Evolutionary conservation across 2,329 filamentous ascomycete species (phyloP).

Genomic region (Biscogniauxia marginata): DNA sequence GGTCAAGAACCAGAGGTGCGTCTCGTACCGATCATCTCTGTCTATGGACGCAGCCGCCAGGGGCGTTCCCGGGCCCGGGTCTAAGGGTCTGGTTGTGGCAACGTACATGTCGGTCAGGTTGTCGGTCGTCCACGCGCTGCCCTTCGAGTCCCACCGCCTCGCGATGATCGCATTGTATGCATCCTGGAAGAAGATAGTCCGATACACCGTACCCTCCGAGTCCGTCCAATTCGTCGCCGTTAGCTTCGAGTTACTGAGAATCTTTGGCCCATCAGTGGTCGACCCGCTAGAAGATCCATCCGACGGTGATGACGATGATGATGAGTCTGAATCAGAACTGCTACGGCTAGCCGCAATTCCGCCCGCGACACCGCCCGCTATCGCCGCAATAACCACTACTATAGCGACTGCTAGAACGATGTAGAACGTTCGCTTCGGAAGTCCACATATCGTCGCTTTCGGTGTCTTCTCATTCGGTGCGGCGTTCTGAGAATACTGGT

Average conservation of each 20-base stretch:
- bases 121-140: constrained; percentile 24
- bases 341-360: not conserved
- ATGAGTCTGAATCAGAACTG: not conserved
- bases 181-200: constrained; percentile 30
- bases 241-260: constrained; percentile 20
- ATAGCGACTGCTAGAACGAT: constrained; percentile 14
- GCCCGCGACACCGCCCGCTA: constrained; percentile 4
- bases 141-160: constrained; percentile 28
- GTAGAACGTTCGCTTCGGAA: constrained; percentile 18
- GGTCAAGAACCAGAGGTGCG: constrained; percentile 24
- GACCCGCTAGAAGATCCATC: not conserved
- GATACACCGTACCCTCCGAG: constrained; percentile 12
- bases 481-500: constrained; percentile 1
- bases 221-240: constrained; percentile 29
- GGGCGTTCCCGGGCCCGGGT: constrained; percentile 21
- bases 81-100: constrained; percentile 20
- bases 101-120: constrained; percentile 24
- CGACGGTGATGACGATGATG: not conserved
- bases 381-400: not conserved
- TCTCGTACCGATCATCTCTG: constrained; percentile 9
- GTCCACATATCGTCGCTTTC: constrained; percentile 19
- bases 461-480: constrained; percentile 10
- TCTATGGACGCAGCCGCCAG: constrained; percentile 24
- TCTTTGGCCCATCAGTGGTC: not conserved
- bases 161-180: constrained; percentile 19